A percentile compares a stretch with the other conserved stretches of the same genome.
phyloP scores from a whole-genome alignment of 2,329 filamentous ascomycete species.

The Penicillium sp. region DNA sequence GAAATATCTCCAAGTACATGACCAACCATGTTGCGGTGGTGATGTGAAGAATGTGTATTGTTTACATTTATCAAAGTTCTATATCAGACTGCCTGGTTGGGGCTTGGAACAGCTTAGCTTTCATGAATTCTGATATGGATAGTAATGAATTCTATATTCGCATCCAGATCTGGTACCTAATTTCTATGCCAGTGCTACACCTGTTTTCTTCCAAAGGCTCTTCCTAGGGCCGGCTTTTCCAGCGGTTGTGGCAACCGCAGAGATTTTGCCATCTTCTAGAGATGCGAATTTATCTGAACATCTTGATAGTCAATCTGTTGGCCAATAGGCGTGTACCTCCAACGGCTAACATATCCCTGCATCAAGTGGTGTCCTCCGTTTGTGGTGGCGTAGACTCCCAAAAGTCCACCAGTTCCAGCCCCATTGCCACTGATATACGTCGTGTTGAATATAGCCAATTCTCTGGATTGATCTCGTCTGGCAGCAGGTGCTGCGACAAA shows the following conservation, averaged over 20 bases:
- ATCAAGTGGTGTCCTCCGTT: slow-evolving; percentile 6
- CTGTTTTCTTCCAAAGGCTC: no score
- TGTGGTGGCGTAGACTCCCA: slow-evolving; percentile 5
- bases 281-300: neutral
- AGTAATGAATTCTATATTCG: neutral
- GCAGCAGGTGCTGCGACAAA: no score
- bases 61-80: neutral
- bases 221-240: no score
- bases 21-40: slow-evolving; percentile 62
- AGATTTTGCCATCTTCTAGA: no score
- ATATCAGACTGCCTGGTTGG: neutral
- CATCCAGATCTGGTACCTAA: no score
- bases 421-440: neutral
- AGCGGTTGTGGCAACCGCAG: no score
- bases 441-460: no score
- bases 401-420: slow-evolving; percentile 1
- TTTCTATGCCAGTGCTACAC: no score
- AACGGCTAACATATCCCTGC: slow-evolving; percentile 8
- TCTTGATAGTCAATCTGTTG: slow-evolving; percentile 2
- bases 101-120: neutral
- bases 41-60: slow-evolving; percentile 32
- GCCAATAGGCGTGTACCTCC: slow-evolving; percentile 6
- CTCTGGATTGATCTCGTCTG: no score
- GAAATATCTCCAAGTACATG: slow-evolving; percentile 63
- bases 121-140: neutral